These are phyloP conservation scores for Periconia sp. DNA, from an alignment of 2,329 filamentous ascomycete genomes.

Conservation along the genomic window DNA sequence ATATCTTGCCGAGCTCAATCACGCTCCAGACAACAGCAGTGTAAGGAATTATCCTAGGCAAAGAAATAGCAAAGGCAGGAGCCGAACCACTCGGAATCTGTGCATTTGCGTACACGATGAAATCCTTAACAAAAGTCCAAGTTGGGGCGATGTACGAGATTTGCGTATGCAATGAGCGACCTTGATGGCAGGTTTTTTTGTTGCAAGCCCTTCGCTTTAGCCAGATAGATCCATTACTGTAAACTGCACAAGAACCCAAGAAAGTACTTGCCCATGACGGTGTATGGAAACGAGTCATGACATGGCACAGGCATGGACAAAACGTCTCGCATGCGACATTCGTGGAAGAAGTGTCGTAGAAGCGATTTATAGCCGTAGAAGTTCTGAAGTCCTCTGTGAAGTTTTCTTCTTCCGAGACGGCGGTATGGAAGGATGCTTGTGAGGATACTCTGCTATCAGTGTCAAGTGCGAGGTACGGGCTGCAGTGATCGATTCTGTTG, in stretches of 20 bases:
- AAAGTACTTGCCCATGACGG: conserved; percentile 3
- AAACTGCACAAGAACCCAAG: conserved; percentile 5
- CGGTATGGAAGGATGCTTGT: neutral
- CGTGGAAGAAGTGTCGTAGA: too few species aligned
- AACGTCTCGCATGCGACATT: conserved; percentile 4
- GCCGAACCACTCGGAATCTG: neutral
- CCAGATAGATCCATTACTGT: conserved; percentile 6
- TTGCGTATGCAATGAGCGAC: conserved; percentile 4
- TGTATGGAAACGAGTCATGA: neutral
- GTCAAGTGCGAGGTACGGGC: neutral
- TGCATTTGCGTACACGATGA: conserved; percentile 7
- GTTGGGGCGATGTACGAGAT: conserved; percentile 8
- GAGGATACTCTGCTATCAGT: neutral
- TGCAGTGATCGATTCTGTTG: too few species aligned
- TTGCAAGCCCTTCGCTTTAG: conserved; percentile 6
- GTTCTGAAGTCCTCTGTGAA: neutral
- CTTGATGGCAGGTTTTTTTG: conserved; percentile 5
- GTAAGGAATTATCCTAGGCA: conserved; percentile 8
- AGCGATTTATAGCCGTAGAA: neutral
- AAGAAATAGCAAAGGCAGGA: conserved; percentile 1
- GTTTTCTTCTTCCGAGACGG: too few species aligned
- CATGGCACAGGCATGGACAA: conserved; percentile 10
- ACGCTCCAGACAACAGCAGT: conserved; percentile 10
- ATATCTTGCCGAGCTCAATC: conserved; percentile 9
- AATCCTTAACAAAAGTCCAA: conserved; percentile 7